phyloP scores from a whole-genome alignment of 345 rosid species.

The Dovyalis caffra region DNA sequence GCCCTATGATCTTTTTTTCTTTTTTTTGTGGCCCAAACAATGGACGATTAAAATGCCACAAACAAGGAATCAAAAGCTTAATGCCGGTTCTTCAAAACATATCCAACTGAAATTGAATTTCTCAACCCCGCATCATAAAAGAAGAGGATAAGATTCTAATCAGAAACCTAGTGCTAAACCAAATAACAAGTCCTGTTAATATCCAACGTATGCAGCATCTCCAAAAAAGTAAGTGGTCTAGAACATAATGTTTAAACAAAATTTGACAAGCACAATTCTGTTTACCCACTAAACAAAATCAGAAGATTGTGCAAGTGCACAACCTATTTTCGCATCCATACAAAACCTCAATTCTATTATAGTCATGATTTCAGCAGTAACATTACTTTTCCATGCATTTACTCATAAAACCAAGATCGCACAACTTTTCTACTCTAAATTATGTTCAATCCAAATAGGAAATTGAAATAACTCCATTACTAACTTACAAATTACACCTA shows the following conservation, averaged over 20 bases:
- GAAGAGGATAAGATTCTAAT: not conserved
- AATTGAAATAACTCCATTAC: too few relatives aligned
- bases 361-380: not conserved
- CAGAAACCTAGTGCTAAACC: not conserved
- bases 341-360: not conserved
- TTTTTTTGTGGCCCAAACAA: too few relatives aligned
- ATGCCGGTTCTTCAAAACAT: not conserved
- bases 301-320: not conserved
- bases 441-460: too few relatives aligned
- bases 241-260: not conserved
- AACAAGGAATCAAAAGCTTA: not conserved
- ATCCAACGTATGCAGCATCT: not conserved
- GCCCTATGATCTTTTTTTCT: not conserved
- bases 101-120: not conserved
- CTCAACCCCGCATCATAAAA: not conserved
- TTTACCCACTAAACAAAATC: not conserved
- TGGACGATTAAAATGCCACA: not conserved
- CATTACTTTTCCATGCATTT: not conserved
- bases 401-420: not conserved
- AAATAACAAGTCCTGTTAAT: not conserved
- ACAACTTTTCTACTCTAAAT: not conserved
- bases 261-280: too few relatives aligned
- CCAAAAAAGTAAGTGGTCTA: not conserved
- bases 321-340: not conserved
- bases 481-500: too few relatives aligned